Evolutionary conservation across 257 asterid genomes (phyloP), one percentile per base, ranked within the genome.

Genomic region (Gynochthodes officinalis): DNA sequence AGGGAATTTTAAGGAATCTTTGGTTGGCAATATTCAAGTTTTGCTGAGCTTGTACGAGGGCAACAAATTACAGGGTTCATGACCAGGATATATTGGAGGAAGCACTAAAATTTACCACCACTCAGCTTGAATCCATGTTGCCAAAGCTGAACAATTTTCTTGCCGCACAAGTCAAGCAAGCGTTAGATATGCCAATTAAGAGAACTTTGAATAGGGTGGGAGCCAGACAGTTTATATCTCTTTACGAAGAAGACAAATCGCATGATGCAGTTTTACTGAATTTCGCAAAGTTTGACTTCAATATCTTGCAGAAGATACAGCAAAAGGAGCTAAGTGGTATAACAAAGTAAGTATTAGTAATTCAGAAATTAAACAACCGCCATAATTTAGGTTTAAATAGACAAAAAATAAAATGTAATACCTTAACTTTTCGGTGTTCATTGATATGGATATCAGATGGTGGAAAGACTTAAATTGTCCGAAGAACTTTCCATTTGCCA

Each of bases 31-130:
- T 23, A 65, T 69, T 2, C 52, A 40, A 27, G 83, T 82, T 19
- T 44, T 79, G 64, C 21, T 84, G 18, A 71, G 72, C 68, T 75
- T 84, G 62, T 81, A n/a, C n/a, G n/a, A 82, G 81, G 59, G 86
- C 88, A 11, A 55, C 82, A 5, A 23, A 84, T 46, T 72, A 32
- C 4, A 61, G 72, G 58, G 52, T 77, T 4, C 67, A 65, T 19
- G 81, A 73, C 0, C 86, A 81, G 66, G 77, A 77, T 14, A 65
- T 79, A 43, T 37, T 84, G 1, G 83, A 84, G 5, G 76, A 81
- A 75, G 86, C 86, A 37, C 62, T 84, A 9, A 48, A 19, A 27
- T 84, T 80, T 67, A 71, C 78, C 3, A 30, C 71, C 1, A 10
- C 67, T 50, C 74, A 48, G 16, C 89, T 85, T 0, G 30, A 74